Conservation (phyloP, 331 rosid genomes). For the Arachis monticola region DNA sequence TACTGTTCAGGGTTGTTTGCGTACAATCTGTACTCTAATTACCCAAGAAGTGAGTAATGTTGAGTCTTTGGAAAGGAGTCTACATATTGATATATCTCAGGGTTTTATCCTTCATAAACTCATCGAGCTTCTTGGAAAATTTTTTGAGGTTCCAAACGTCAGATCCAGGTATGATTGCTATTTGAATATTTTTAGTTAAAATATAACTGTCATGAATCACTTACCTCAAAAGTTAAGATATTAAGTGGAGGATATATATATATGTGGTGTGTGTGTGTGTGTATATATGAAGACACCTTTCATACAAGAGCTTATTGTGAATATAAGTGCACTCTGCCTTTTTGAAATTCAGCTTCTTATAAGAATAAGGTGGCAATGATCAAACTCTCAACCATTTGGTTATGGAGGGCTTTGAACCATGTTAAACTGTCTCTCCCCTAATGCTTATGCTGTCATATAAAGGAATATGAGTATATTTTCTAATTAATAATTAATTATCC, state of each 20-base stretch:
- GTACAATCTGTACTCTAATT: constrained; percentile 78
- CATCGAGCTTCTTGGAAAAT: constrained; percentile 95
- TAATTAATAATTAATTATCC: not conserved
- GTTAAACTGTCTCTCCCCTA: not conserved
- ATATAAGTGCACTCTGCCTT: not conserved
- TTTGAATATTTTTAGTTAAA: constrained; percentile 27
- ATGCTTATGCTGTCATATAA: not conserved
- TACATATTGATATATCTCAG: constrained; percentile 93
- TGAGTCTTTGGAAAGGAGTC: constrained; percentile 94
- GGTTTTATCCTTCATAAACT: constrained; percentile 97
- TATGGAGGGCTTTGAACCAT: not conserved
- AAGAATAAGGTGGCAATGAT: not conserved
- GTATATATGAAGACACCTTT: not conserved
- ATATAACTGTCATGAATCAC: not conserved
- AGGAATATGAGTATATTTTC: not conserved
- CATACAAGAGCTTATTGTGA: not conserved
- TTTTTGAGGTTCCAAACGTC: constrained; percentile 83
- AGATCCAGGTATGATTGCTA: constrained; percentile 77
- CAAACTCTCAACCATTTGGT: not conserved
- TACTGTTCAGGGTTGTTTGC: constrained; percentile 82
- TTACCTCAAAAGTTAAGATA: not conserved
- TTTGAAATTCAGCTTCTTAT: not conserved
- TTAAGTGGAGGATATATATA: not conserved
- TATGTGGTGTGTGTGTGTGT: no score
- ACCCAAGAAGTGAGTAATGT: constrained; percentile 86